Evolutionary conservation across 495 filamentous ascomycete species (phyloP), one percentile per base, ranked within the genome.

Genomic region (Haplographium delicatum): DNA sequence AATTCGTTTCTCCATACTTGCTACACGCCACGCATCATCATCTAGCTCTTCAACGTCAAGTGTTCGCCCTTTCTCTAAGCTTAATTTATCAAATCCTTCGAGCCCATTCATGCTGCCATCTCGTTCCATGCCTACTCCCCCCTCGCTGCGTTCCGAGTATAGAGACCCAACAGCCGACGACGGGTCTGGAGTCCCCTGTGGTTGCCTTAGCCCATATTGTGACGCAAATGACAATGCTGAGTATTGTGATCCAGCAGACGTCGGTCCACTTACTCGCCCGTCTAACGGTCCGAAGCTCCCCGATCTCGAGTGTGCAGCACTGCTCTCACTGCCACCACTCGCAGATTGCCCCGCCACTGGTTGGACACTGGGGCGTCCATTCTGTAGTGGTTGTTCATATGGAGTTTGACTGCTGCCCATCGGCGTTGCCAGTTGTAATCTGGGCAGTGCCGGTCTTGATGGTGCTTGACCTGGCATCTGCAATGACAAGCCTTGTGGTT

Each of bases 11-110:
- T 91, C 86, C 61, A 84, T 81, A 60, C 88, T 93, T 24, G 90
- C 94, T 15, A 91, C 90, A 59, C 84, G 80, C 93, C 94, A 98
- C 10, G 89, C 88, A 42, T 91, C 86, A 62, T 96, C 91, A 66
- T 97, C 89, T 51, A 98, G 66, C 57, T 97, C 89, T 46, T 96
- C 90, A 11, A 95, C 90, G 67, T 98, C 93, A 23, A 91, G 63
- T 13, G 81, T 81, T 53, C 83, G 73, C 26, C 88, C 89, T 67
- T 84, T 90, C 59, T 94, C 89, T 25, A 91, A 53, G 46, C 67
- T 66, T 83, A 81, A 59, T 86, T 84, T 83, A 18, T 86, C 84
- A 22, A 89, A 69, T 2, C 71, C 73, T 30, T 75, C 74, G 47
- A 85, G 60, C 9, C 73, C 70, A 52, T 76, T 79, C 55, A 76